Conservation (phyloP, 768 basidiomycete species). For the Lactarius tabidus region DNA sequence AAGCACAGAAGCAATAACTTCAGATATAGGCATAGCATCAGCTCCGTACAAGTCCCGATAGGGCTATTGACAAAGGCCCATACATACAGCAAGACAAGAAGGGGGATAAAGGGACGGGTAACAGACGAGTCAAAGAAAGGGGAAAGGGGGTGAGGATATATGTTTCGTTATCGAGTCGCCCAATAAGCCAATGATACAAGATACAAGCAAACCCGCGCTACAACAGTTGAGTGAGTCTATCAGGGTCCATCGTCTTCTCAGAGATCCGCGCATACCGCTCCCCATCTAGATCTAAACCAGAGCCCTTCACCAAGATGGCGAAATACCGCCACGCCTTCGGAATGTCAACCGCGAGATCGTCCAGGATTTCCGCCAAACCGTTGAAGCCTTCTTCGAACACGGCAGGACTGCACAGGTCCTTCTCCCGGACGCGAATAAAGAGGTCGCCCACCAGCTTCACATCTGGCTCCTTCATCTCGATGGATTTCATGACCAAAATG, state of each 20-base stretch:
- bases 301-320: conserved; percentile 68
- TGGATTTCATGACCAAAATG: conserved; percentile 64
- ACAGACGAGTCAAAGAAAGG: conserved; percentile 20
- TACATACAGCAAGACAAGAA: neutral
- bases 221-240: conserved; percentile 45
- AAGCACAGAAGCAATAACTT: neutral
- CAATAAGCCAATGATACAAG: conserved; percentile 23
- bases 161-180: conserved; percentile 17
- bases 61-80: conserved; percentile 16
- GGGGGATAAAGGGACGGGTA: conserved; percentile 9
- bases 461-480: conserved; percentile 80
- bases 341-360: conserved; percentile 86
- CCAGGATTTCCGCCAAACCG: conserved; percentile 68
- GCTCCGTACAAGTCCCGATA: no score
- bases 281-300: conserved; percentile 54
- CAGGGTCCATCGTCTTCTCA: conserved; percentile 56
- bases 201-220: conserved; percentile 14
- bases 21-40: no score
- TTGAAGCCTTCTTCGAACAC: conserved; percentile 73
- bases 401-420: conserved; percentile 53
- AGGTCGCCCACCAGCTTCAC: conserved; percentile 74
- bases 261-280: conserved; percentile 54
- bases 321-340: conserved; percentile 80
- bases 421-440: conserved; percentile 58
- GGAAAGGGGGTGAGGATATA: conserved; percentile 20